Evolutionary conservation across 139 green algal species (phyloP).

Genomic region (Picochlorum costavermella): DNA sequence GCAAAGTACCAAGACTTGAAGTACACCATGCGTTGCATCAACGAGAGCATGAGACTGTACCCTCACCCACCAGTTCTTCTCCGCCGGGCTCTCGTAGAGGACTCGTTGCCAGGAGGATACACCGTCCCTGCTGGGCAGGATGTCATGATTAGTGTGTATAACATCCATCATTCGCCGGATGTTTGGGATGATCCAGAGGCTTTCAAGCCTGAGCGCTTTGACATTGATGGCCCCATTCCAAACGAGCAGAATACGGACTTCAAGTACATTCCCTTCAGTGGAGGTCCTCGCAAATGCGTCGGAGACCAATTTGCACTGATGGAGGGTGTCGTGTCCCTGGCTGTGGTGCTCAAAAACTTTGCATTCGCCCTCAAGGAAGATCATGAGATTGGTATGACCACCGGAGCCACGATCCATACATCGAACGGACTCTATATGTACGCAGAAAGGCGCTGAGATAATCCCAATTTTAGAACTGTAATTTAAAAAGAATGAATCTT

Average conservation of each 20-base stretch:
- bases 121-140: constrained; percentile 75
- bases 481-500: no score
- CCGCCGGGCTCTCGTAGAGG: constrained; percentile 60
- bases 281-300: constrained; percentile 89
- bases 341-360: constrained; percentile 72
- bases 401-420: constrained; percentile 90
- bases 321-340: constrained; percentile 76
- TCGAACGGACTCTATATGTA: constrained; percentile 79
- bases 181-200: constrained; percentile 68
- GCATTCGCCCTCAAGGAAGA: constrained; percentile 68
- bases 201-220: constrained; percentile 91
- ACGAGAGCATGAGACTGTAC: constrained; percentile 97
- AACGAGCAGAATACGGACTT: constrained; percentile 97
- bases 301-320: constrained; percentile 97
- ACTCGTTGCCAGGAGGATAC: constrained; percentile 70
- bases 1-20: constrained; percentile 67
- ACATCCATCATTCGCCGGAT: constrained; percentile 82
- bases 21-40: constrained; percentile 88
- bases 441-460: constrained; percentile 33
- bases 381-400: constrained; percentile 87
- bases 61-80: constrained; percentile 95
- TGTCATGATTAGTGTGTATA: constrained; percentile 97
- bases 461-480: background rate
- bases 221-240: constrained; percentile 76
- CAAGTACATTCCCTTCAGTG: constrained; percentile 76